These are phyloP conservation scores for Peribolospora kevripleyi DNA, from an alignment of 768 basidiomycete species.

Conservation along the genomic window DNA sequence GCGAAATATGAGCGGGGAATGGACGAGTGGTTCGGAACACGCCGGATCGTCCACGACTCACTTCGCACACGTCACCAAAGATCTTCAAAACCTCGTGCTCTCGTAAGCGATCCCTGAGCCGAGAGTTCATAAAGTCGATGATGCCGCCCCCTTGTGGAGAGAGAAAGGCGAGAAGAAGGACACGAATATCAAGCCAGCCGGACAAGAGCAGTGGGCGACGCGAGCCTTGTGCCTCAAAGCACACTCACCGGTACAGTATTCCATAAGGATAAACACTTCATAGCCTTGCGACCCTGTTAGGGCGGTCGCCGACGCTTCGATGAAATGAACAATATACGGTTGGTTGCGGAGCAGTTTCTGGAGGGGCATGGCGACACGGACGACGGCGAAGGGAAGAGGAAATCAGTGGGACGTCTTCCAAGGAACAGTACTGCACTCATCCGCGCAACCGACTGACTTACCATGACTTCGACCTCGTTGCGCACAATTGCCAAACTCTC, in stretches of 20 bases:
- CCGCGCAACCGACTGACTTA: slow-evolving; percentile 21
- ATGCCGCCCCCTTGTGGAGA: slow-evolving; percentile 61
- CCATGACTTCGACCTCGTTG: slow-evolving; percentile 98
- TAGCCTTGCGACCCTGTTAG: slow-evolving; percentile 36
- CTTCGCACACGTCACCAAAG: slow-evolving; percentile 87
- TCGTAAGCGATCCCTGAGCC: slow-evolving; percentile 75
- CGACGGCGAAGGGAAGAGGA: background rate
- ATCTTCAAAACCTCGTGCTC: slow-evolving; percentile 94
- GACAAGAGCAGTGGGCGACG: background rate
- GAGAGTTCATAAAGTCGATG: slow-evolving; percentile 98
- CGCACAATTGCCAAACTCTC: slow-evolving; percentile 74
- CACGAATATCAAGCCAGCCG: no score
- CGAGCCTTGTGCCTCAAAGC: background rate
- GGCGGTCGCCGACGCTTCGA: slow-evolving; percentile 78
- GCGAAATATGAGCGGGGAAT: background rate
- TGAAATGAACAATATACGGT: slow-evolving; percentile 83
- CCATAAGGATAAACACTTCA: slow-evolving; percentile 98
- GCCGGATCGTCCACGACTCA: slow-evolving; percentile 1
- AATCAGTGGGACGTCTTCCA: background rate
- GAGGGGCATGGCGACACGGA: background rate
- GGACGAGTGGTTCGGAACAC: background rate
- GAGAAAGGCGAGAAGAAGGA: background rate
- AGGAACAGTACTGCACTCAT: background rate
- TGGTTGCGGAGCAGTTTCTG: slow-evolving; percentile 78
- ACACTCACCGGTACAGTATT: slow-evolving; percentile 62